Evolutionary conservation across 495 filamentous ascomycete species (phyloP).

Genomic region (Aspergillus taichungensis): DNA sequence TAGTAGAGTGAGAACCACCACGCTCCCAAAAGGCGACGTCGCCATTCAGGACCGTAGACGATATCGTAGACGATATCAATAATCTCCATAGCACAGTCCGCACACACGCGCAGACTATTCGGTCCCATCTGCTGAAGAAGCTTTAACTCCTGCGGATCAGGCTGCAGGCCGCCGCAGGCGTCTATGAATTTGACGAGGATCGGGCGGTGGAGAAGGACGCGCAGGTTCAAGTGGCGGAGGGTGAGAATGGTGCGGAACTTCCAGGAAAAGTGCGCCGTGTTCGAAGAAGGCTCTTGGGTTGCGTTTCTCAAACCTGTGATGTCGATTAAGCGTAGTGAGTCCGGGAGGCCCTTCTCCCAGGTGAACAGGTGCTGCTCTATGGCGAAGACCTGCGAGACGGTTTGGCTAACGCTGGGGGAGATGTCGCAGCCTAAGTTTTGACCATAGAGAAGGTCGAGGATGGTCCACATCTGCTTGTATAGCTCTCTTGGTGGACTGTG

Average conservation of each 20-base stretch:
- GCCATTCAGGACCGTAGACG: conserved; percentile 14
- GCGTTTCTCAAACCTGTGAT: neutral
- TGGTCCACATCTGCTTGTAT: conserved; percentile 19
- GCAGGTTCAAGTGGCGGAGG: conserved; percentile 29
- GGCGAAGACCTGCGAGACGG: conserved; percentile 7
- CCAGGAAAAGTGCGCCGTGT: conserved; percentile 5
- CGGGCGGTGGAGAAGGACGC: conserved; percentile 29
- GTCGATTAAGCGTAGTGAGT: conserved; percentile 5
- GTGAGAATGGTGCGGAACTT: conserved; percentile 27
- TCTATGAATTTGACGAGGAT: conserved; percentile 31
- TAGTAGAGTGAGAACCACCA: conserved; percentile 39
- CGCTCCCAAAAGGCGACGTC: conserved; percentile 25
- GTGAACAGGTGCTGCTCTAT: conserved; percentile 12
- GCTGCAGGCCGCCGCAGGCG: conserved; percentile 18
- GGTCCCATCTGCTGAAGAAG: conserved; percentile 25
- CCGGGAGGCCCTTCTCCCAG: conserved; percentile 11
- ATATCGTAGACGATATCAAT: conserved; percentile 27
- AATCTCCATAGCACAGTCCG: conserved; percentile 28
- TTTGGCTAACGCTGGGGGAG: conserved; percentile 8
- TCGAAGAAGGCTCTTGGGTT: neutral
- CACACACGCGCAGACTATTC: conserved; percentile 28
- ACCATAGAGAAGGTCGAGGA: conserved; percentile 31
- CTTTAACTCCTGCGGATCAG: conserved; percentile 14
- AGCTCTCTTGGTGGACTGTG: conserved; percentile 12
- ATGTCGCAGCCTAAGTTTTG: conserved; percentile 29